These are phyloP conservation scores for Corinectria fuckeliana DNA, from an alignment of 2,329 filamentous ascomycete genomes.

Conservation along the genomic window DNA sequence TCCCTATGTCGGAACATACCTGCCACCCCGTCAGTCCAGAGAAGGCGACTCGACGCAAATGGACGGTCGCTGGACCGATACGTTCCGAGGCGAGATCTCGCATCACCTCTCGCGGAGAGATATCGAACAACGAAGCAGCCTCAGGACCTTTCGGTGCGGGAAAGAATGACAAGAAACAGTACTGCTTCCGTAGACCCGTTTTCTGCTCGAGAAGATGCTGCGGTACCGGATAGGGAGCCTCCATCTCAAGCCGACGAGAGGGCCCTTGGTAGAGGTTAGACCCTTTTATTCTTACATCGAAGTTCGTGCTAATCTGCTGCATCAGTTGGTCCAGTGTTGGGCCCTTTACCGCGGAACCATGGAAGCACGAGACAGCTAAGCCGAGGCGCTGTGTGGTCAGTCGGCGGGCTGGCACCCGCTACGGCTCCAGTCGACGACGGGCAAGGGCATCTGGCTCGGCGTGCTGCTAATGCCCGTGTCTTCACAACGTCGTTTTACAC, in stretches of 20 bases:
- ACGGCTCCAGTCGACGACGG: slow-evolving; percentile 65
- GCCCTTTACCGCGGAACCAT: slow-evolving; percentile 32
- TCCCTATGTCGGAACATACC: not conserved
- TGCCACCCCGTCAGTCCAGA: not conserved
- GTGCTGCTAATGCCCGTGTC: slow-evolving; percentile 75
- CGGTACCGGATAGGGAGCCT: slow-evolving; percentile 18
- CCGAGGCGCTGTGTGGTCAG: slow-evolving; percentile 75
- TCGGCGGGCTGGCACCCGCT: slow-evolving; percentile 72
- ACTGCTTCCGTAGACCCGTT: slow-evolving; percentile 52
- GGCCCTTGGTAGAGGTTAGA: slow-evolving; percentile 23
- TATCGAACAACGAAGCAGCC: slow-evolving; percentile 54
- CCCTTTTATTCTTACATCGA: not conserved
- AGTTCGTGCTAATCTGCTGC: slow-evolving; percentile 10
- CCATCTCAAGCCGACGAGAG: slow-evolving; percentile 24
- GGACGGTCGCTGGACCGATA: slow-evolving; percentile 54
- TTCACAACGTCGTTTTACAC: slow-evolving; percentile 59
- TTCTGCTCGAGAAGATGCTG: slow-evolving; percentile 39
- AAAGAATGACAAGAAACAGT: slow-evolving; percentile 53
- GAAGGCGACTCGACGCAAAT: slow-evolving; percentile 15
- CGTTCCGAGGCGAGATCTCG: slow-evolving; percentile 51
- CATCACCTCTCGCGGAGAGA: slow-evolving; percentile 48
- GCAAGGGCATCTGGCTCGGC: slow-evolving; percentile 68
- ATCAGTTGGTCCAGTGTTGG: slow-evolving; percentile 37
- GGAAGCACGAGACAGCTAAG: slow-evolving; percentile 60
- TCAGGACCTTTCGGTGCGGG: slow-evolving; percentile 50